These are phyloP conservation scores for Apiospora malaysiana DNA, from an alignment of 2,329 filamentous ascomycete genomes.

Conservation along the genomic window DNA sequence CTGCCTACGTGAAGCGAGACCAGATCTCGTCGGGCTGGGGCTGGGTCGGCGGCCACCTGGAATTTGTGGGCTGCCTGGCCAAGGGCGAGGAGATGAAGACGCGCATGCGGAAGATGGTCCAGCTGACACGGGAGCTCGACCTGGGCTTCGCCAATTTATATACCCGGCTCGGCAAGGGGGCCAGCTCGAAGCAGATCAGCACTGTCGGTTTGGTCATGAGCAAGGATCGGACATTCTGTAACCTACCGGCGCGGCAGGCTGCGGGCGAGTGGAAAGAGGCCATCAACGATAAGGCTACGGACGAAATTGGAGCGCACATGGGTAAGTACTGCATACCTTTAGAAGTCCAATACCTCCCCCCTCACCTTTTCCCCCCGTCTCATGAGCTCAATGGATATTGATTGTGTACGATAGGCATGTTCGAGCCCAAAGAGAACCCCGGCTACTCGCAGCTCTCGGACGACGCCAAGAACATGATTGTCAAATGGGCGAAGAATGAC, in stretches of 20 bases:
- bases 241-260: slow-evolving; percentile 66
- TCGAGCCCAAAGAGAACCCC: slow-evolving; percentile 73
- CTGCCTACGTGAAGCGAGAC: slow-evolving; percentile 85
- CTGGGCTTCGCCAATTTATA: slow-evolving; percentile 89
- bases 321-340: slow-evolving; percentile 48
- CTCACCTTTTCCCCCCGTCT: too few relatives aligned
- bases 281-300: slow-evolving; percentile 78
- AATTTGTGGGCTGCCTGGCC: slow-evolving; percentile 89
- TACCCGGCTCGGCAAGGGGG: slow-evolving; percentile 77
- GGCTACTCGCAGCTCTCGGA: slow-evolving; percentile 72
- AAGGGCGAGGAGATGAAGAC: slow-evolving; percentile 81
- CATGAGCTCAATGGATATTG: neutral
- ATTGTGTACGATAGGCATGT: slow-evolving; percentile 63
- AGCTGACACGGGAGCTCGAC: slow-evolving; percentile 66
- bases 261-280: slow-evolving; percentile 70
- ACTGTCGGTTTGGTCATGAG: slow-evolving; percentile 66
- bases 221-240: slow-evolving; percentile 85
- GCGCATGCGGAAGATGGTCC: slow-evolving; percentile 72
- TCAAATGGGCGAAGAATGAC: slow-evolving; percentile 66
- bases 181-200: slow-evolving; percentile 57
- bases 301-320: slow-evolving; percentile 84
- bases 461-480: slow-evolving; percentile 68
- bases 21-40: slow-evolving; percentile 76
- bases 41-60: slow-evolving; percentile 89
- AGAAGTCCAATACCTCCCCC: neutral